Base-by-base conservation (phyloP, 768 basidiomycete genomes). In the Candolleomyces aberdarensis region DNA sequence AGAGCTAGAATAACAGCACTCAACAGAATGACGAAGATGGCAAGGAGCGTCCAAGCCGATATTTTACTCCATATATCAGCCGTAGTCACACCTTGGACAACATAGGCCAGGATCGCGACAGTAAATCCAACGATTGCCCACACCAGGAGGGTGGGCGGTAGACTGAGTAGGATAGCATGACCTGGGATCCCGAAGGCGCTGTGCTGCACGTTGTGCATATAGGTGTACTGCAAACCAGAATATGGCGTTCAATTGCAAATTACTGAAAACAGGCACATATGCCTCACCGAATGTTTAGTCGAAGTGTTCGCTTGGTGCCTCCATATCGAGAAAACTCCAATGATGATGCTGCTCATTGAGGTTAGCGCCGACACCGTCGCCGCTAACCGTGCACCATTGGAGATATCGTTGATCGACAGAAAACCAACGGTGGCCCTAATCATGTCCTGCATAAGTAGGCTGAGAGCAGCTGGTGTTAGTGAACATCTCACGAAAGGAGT, bases 251-350 rank as follows among this genome's bases (percentile, higher is more conserved):
- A 13, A 52, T 22, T 44, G 10, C 39, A 20, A 36, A 22, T 9
- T 6, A 7, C 36, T 11, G 40, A 47, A 5, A n/a, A n/a, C 15
- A 50, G 36, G 43, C 17, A 31, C 22, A 13, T 10, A n/a, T 20
- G 26, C 63, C 77, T 29, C 57, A 81, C 81, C 32, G 81, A 83
- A 56, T 81, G 76, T 5, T 72, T 70, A 10, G 76, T 76, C 26
- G 74, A 71, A 9, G 75, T 75, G 59, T 82, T 81, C 11, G 76
- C 73, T 64, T 83, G 83, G 64, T 84, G 83, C 58, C 76, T 72
- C 83, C 84, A 85, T 19, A 84, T 80, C 46, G 79, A 82, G 64
- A 84, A 85, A 1, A 83, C 82, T 5, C 82, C 84, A 13, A 80
- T 75, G 14, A 83, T 81, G 58, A 84, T 80, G 62, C 83, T 84